Base-by-base conservation (phyloP, 2,329 filamentous ascomycete species). In the Aspergillus terreus region DNA sequence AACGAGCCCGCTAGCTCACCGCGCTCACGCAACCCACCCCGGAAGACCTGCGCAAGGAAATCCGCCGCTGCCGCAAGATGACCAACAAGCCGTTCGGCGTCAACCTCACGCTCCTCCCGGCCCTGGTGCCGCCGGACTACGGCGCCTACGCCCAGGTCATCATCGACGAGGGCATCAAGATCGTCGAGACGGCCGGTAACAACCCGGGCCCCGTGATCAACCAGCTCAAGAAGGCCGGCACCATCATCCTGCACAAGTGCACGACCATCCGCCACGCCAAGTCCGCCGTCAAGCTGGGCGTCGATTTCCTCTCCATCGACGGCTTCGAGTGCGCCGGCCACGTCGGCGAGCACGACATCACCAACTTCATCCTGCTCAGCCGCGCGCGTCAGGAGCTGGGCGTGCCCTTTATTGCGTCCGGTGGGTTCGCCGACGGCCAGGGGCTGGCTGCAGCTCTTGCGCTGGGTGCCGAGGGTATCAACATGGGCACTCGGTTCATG, bases 401-500 rank as follows among this genome's bases (percentile, higher is more conserved):
- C 33, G 83, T 95, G 9, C 94, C 94, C 0, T 99, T 97, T 71
- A 96, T 99, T 67, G 94, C 94, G 1, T 95, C 88, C 1, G 94
- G 94, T 51, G 94, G 94, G 2, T 97, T 99, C 67, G 92, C 91
- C 11, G 94, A 99, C 69, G 94, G 94, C 0, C 84, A 95, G 64
- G 94, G 94, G 4, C 81, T 99, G 17, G 94, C 94, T 1, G 94
- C 92, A 2, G 94, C 94, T 6, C 78, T 99, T 61, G 86, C 87
- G 38, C 81, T 99, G 11, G 94, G 94, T 33, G 94, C 94, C 0
- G 89, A 90, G 70, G 94, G 94, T 57, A 86, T 97, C 75, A 99
- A 99, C 76, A 99, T 99, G 94, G 94, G 94, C 52, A 99, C 94
- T 9, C 81, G 94, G 40, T 99, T 97, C 78, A 95, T 99, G 89